Base-by-base conservation (phyloP, 2,329 filamentous ascomycete genomes). In the Fusarium nygamai region DNA sequence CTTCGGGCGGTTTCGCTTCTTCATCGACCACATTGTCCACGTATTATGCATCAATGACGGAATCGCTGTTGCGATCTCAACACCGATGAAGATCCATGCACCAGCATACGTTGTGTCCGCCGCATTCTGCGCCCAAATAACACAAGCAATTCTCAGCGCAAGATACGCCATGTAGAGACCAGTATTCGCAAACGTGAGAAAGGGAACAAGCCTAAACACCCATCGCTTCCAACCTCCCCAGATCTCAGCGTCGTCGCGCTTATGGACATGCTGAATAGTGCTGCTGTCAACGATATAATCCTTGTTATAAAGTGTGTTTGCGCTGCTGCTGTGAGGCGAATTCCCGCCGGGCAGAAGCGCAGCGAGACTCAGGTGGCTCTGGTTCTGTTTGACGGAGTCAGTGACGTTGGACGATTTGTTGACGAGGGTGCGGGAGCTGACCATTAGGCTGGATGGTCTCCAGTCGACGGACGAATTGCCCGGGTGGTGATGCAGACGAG, bases 11-110 rank as follows among this genome's bases (percentile, higher is more conserved):
- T 83, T 82, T 31, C 89, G 83, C 80, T 86, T 86, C 81, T 89
- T 89, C 71, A 90, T 80, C 1, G 88, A 86, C 81, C 86, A 85
- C 84, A 90, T 86, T 4, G 88, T 89, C 87, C 88, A 90, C 43
- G 85, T 81, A 74, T 89, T 88, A 81, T 90, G 88, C 82, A 89
- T 85, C 41, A 90, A 80, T 8, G 87, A 84, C 11, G 88, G 89
- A 60, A 89, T 83, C 10, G 87, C 86, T 13, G 87, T 84, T n/a
- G 83, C 81, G 44, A 89, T 78, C 76, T 90, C 88, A 64, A 90
- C 84, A 31, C 82, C 86, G 61, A 90, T 87, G 72, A 90, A 90
- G 12, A 89, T 76, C 88, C 88, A 90, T 6, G 88, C 88, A 50
- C 86, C 84, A 9, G 83, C 81, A 69, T 86, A 90, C 5, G 81